These are phyloP conservation scores for Tylopilus rubrobrunneus DNA, from an alignment of 768 basidiomycete genomes.

Conservation along the genomic window DNA sequence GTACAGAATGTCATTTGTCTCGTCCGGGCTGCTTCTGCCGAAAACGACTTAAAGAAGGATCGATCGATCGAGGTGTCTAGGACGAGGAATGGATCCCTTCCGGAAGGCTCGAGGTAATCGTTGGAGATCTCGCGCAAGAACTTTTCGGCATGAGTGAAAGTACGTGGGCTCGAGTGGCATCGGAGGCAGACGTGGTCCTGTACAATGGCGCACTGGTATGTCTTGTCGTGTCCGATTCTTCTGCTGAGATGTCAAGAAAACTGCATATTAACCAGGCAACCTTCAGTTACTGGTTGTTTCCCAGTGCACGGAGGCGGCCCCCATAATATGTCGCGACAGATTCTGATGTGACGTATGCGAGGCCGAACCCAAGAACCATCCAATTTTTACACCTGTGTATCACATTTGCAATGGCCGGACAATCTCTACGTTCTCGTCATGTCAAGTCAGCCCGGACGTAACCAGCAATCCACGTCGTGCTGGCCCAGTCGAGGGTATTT, in stretches of 20 bases:
- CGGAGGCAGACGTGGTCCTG: slow-evolving; percentile 76
- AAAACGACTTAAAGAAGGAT: slow-evolving; percentile 65
- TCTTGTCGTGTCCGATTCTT: slow-evolving; percentile 7
- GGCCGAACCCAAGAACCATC: too few relatives aligned
- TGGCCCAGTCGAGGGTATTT: too few relatives aligned
- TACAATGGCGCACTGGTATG: slow-evolving; percentile 97
- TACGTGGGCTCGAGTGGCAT: slow-evolving; percentile 63
- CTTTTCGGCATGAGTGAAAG: slow-evolving; percentile 65
- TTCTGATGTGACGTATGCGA: too few relatives aligned
- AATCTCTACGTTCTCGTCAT: too few relatives aligned
- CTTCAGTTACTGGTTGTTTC: too few relatives aligned
- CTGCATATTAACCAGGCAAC: too few relatives aligned
- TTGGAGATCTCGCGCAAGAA: slow-evolving; percentile 77
- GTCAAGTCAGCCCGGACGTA: too few relatives aligned
- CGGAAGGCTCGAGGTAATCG: slow-evolving; percentile 70
- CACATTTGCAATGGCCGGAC: too few relatives aligned
- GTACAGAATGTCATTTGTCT: slow-evolving; percentile 89
- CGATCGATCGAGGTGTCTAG: slow-evolving; percentile 84
- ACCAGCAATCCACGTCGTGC: too few relatives aligned
- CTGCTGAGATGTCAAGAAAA: neutral
- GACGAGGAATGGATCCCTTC: slow-evolving; percentile 72
- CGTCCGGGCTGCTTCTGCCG: slow-evolving; percentile 67
- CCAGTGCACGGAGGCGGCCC: too few relatives aligned
- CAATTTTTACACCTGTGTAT: too few relatives aligned
- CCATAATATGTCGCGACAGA: too few relatives aligned